These are phyloP conservation scores for Neobulgaria alba DNA, from an alignment of 2,329 filamentous ascomycete genomes.

Conservation along the genomic window DNA sequence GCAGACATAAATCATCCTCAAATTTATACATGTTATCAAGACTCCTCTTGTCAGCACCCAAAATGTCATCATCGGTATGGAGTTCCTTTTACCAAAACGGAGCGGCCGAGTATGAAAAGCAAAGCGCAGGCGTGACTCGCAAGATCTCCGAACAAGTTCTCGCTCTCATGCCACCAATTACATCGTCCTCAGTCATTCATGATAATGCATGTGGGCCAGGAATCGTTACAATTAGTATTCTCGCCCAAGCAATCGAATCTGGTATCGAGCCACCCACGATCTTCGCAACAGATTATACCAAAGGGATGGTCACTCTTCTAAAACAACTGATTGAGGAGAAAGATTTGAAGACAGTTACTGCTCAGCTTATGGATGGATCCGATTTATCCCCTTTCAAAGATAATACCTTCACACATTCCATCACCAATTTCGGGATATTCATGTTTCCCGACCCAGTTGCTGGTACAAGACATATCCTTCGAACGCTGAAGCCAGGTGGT, in stretches of 20 bases:
- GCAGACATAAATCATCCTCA: too few species aligned
- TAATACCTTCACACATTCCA: not conserved
- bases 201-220: not conserved
- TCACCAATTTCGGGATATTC: slow-evolving; percentile 1
- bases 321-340: not conserved
- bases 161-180: not conserved
- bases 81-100: too few species aligned
- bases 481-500: slow-evolving; percentile 83
- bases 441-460: slow-evolving; percentile 37
- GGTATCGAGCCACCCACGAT: not conserved
- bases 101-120: too few species aligned
- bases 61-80: too few species aligned
- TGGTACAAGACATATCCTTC: slow-evolving; percentile 70
- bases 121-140: too few species aligned
- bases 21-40: too few species aligned
- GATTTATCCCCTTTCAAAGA: not conserved
- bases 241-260: not conserved
- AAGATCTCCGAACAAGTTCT: too few species aligned
- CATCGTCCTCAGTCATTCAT: not conserved
- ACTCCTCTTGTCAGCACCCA: too few species aligned
- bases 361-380: not conserved
- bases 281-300: not conserved
- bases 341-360: not conserved
- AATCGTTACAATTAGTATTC: not conserved
- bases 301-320: not conserved